Evolutionary conservation across 1,284 basidiomycete species (phyloP).

Genomic region (Malassezia caprae): DNA sequence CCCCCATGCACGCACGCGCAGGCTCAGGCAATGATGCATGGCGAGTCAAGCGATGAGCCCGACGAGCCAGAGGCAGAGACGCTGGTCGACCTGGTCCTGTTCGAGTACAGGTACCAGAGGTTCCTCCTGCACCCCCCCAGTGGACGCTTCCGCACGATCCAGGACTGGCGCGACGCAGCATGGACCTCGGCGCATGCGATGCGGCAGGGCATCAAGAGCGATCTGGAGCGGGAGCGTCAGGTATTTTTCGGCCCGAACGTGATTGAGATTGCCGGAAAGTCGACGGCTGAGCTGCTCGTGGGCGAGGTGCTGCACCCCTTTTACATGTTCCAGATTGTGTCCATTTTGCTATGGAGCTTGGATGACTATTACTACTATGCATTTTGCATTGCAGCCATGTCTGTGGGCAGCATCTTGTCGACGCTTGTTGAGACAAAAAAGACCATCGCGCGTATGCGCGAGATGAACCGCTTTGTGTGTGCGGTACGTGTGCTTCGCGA

Average conservation of each 20-base stretch:
- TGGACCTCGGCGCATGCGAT: slow-evolving; percentile 58
- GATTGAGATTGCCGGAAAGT: slow-evolving; percentile 84
- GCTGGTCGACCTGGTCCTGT: slow-evolving; percentile 46
- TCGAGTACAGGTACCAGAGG: slow-evolving; percentile 69
- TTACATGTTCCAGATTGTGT: slow-evolving; percentile 86
- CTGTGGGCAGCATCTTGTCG: slow-evolving; percentile 69
- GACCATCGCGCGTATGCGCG: slow-evolving; percentile 84
- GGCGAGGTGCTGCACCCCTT: slow-evolving; percentile 55
- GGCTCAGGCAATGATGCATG: slow-evolving; percentile 21
- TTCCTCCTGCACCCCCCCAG: slow-evolving; percentile 77
- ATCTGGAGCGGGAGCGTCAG: slow-evolving; percentile 37
- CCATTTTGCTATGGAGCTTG: slow-evolving; percentile 82
- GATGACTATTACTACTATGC: slow-evolving; percentile 91
- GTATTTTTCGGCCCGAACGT: slow-evolving; percentile 75
- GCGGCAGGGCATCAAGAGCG: slow-evolving; percentile 29
- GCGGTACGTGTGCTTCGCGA: slow-evolving; percentile 64
- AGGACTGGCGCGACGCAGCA: slow-evolving; percentile 80
- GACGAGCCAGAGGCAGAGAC: slow-evolving; percentile 28
- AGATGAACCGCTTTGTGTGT: slow-evolving; percentile 89
- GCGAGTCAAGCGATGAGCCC: slow-evolving; percentile 12
- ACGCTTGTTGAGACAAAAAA: slow-evolving; percentile 80
- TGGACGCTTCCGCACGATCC: slow-evolving; percentile 69
- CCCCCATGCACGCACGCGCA: slow-evolving; percentile 42
- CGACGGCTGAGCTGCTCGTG: slow-evolving; percentile 66
- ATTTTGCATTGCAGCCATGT: slow-evolving; percentile 90